Percentiles rank a stretch among this genome's conserved stretches.
These are phyloP conservation scores for Macrophomina pseudophaseolina DNA, from an alignment of 2,329 filamentous ascomycete species.

Conservation along the genomic window DNA sequence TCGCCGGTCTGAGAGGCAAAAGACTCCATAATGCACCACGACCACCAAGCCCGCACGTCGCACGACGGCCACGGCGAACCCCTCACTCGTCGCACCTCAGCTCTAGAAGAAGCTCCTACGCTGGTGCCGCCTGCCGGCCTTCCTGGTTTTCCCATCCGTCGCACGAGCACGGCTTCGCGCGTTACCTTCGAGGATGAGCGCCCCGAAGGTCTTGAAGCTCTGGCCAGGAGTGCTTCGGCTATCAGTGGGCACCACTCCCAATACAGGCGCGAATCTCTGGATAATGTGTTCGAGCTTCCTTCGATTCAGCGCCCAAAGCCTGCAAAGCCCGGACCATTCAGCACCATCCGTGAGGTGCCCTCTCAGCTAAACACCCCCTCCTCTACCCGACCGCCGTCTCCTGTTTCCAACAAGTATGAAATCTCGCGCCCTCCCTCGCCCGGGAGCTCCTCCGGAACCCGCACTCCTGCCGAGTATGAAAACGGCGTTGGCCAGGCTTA, in stretches of 20 bases:
- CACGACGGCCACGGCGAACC: constrained; percentile 25
- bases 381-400: constrained; percentile 24
- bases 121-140: constrained; percentile 24
- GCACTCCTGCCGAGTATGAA: constrained; percentile 20
- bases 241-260: constrained; percentile 26
- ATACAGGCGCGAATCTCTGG: constrained; percentile 13
- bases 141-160: constrained; percentile 19
- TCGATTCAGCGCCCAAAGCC: constrained; percentile 20
- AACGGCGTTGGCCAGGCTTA: constrained; percentile 27
- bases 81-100: constrained; percentile 23
- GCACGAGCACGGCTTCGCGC: constrained; percentile 23
- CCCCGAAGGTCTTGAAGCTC: constrained; percentile 15
- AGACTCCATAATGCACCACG: constrained; percentile 10
- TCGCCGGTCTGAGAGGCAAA: not conserved
- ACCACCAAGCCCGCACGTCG: constrained; percentile 2
- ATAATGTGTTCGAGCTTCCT: constrained; percentile 23
- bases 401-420: not conserved
- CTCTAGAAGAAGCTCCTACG: constrained; percentile 23
- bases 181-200: constrained; percentile 13
- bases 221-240: constrained; percentile 20
- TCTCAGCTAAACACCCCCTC: constrained; percentile 24
- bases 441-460: not conserved
- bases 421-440: constrained; percentile 23
- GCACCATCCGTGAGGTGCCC: constrained; percentile 26
- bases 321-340: constrained; percentile 25